Conservation (phyloP, 2,329 filamentous ascomycete genomes). For the Monilinia laxa region DNA sequence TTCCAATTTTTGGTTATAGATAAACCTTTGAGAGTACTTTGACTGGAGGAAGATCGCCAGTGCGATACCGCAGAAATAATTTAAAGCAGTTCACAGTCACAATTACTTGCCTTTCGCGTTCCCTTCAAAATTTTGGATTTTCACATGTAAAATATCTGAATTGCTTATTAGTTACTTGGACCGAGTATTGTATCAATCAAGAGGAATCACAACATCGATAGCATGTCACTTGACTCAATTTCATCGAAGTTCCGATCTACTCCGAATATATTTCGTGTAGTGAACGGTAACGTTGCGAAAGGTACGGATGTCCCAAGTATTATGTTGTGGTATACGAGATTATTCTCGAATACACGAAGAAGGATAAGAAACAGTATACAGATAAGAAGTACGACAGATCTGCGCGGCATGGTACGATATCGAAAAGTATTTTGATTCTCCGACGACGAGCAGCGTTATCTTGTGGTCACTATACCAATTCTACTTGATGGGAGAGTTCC, state of each 20-base stretch:
- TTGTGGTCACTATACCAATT: not conserved
- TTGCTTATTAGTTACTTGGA: not conserved
- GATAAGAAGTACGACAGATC: not conserved
- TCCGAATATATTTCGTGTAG: not conserved
- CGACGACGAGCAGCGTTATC: not conserved
- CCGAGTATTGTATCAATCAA: not conserved
- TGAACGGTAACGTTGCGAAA: slow-evolving; percentile 6
- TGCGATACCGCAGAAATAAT: not conserved
- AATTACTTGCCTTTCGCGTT: not conserved
- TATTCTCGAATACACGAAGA: not conserved
- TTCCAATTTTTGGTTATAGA: not conserved
- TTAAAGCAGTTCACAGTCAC: not conserved
- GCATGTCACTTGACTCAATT: not conserved
- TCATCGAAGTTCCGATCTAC: not conserved
- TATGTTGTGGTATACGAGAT: not conserved
- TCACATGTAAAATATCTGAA: not conserved
- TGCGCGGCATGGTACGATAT: not conserved
- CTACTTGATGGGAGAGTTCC: not conserved
- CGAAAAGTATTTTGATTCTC: not conserved
- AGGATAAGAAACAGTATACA: not conserved
- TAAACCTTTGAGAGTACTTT: not conserved
- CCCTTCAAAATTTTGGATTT: not conserved
- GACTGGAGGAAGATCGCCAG: not conserved
- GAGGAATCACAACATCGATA: not conserved
- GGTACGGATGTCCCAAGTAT: not conserved